These are phyloP conservation scores for Arxiozyma slooffiae DNA, from an alignment of 1,139 yeast species.

Conservation along the genomic window DNA sequence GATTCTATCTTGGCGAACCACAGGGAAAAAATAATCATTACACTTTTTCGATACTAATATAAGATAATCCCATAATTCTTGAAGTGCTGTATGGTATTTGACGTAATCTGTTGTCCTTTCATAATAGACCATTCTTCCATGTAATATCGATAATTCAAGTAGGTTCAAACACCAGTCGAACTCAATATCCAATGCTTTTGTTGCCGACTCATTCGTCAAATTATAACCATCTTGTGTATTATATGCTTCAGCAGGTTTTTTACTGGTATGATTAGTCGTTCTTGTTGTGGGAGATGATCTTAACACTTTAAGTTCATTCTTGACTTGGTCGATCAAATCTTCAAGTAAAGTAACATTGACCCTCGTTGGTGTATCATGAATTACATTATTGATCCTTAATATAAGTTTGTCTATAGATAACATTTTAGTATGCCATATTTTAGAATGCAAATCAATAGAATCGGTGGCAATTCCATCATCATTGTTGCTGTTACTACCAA, in stretches of 20 bases:
- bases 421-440: constrained; percentile 17
- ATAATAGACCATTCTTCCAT: constrained; percentile 20
- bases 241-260: background rate
- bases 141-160: constrained; percentile 16
- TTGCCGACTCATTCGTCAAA: background rate
- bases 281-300: constrained; percentile 1
- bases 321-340: constrained; percentile 9
- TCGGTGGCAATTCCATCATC: background rate
- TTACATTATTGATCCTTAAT: constrained; percentile 12
- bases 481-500: background rate
- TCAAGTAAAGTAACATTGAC: constrained; percentile 14
- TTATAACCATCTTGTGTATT: background rate
- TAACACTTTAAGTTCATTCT: constrained; percentile 9
- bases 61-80: constrained; percentile 19
- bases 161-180: constrained; percentile 17
- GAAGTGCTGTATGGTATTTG: constrained; percentile 13
- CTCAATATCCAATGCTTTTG: constrained; percentile 15
- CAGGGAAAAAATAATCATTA: constrained; percentile 14
- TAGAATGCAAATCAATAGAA: background rate
- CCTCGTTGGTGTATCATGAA: constrained; percentile 18
- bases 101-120: constrained; percentile 13
- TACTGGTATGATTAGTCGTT: background rate
- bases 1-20: constrained; percentile 4
- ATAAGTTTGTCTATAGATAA: constrained; percentile 16
- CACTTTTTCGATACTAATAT: constrained; percentile 17